Conservation (phyloP, 2,329 filamentous ascomycete genomes). For the Neopestalotiopsis rosae region DNA sequence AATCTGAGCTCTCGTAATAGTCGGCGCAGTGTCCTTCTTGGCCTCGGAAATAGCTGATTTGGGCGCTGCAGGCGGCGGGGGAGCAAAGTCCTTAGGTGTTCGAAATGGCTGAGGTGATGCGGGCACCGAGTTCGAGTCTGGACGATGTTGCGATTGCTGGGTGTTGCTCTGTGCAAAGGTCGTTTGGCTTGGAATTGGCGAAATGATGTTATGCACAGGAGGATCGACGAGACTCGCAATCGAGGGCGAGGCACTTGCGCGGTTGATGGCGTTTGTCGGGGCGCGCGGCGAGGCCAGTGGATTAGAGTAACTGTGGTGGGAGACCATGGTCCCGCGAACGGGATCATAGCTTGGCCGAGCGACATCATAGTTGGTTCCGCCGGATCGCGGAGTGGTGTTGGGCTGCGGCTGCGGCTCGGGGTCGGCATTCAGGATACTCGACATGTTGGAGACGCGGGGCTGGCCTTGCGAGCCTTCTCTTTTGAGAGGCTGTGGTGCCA, state of each 20-base stretch:
- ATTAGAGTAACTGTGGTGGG: constrained; percentile 53
- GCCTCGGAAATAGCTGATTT: constrained; percentile 37
- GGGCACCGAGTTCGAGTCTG: constrained; percentile 44
- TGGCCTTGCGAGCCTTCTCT: constrained; percentile 53
- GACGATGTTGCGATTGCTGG: constrained; percentile 35
- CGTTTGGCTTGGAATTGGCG: constrained; percentile 43
- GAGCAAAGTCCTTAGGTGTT: constrained; percentile 36
- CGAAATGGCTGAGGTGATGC: constrained; percentile 48
- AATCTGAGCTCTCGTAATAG: constrained; percentile 33
- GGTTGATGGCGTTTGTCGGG: constrained; percentile 55
- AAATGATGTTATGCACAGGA: constrained; percentile 49
- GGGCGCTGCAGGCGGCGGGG: constrained; percentile 42
- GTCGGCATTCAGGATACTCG: constrained; percentile 61
- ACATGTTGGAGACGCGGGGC: constrained; percentile 44
- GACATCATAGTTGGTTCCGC: constrained; percentile 87
- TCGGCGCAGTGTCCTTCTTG: constrained; percentile 41
- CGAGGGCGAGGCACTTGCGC: constrained; percentile 87
- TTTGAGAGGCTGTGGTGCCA: constrained; percentile 51
- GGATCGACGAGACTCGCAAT: constrained; percentile 90
- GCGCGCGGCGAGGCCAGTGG: constrained; percentile 58
- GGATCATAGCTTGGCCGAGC: constrained; percentile 79
- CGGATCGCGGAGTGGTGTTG: constrained; percentile 59
- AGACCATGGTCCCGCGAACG: constrained; percentile 64
- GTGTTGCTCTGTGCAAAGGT: constrained; percentile 39
- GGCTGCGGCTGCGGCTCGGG: constrained; percentile 51